Conservation (phyloP, 805 yeast genomes). For the Candida ficus region DNA sequence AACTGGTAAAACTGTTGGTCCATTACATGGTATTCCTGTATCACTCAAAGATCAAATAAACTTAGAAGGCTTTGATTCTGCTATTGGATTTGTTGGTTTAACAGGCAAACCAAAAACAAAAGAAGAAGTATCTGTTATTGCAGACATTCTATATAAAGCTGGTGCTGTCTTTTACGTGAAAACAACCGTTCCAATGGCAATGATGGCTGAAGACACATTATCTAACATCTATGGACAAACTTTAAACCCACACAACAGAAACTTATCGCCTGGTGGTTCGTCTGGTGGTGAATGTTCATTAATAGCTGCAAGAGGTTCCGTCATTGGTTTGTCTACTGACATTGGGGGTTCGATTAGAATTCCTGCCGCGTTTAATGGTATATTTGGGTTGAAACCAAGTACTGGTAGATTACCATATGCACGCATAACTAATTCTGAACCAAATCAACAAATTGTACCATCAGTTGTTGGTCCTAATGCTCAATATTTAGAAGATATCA, state of each 20-base stretch:
- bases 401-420: constrained; percentile 42
- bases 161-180: constrained; percentile 56
- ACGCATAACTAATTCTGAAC: constrained; percentile 14
- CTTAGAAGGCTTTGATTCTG: constrained; percentile 46
- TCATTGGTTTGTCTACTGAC: constrained; percentile 61
- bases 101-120: constrained; percentile 13
- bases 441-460: constrained; percentile 37
- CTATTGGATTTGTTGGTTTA: constrained; percentile 51
- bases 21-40: constrained; percentile 64
- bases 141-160: constrained; percentile 30
- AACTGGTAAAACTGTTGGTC: constrained; percentile 50
- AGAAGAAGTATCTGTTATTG: constrained; percentile 40
- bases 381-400: constrained; percentile 58
- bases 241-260: constrained; percentile 50
- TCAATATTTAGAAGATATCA: constrained; percentile 57
- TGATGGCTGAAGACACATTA: constrained; percentile 63
- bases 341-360: constrained; percentile 67
- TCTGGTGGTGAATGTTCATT: constrained; percentile 68
- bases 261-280: constrained; percentile 64
- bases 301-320: constrained; percentile 54
- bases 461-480: constrained; percentile 69
- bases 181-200: constrained; percentile 62
- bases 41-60: constrained; percentile 63
- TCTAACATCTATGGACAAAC: constrained; percentile 56
- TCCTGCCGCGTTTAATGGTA: constrained; percentile 62